Evolutionary conservation across 106 monocot species (phyloP).

Genomic region (Allium sativum): DNA sequence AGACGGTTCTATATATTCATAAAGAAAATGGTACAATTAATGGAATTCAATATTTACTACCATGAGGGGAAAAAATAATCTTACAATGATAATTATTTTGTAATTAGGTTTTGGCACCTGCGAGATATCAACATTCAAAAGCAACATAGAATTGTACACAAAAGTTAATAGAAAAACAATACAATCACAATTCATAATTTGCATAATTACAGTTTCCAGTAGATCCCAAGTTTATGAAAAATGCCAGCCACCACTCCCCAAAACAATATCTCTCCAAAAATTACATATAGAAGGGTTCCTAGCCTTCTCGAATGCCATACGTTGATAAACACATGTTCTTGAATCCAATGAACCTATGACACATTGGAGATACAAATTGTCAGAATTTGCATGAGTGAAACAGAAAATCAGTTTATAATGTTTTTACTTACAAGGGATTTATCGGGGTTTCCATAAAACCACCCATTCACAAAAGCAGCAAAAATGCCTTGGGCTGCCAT

Average conservation of each 20-base stretch:
- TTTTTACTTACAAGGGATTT: conserved; percentile 31
- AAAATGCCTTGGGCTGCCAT: conserved; percentile 37
- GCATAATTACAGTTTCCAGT: conserved; percentile 17
- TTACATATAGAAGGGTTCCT: conserved; percentile 45
- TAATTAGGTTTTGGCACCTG: no score
- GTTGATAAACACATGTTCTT: conserved; percentile 28
- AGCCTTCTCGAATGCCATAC: conserved; percentile 35
- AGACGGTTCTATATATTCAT: no score
- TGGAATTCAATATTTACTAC: no score
- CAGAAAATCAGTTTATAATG: background rate
- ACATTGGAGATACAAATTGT: background rate
- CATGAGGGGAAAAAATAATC: no score
- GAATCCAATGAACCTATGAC: conserved; percentile 40
- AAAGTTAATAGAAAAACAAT: no score
- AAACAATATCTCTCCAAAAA: conserved; percentile 44
- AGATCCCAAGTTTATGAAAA: conserved; percentile 18
- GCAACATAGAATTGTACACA: no score
- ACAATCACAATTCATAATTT: background rate
- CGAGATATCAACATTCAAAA: no score
- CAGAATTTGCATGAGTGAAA: background rate
- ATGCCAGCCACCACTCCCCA: conserved; percentile 40
- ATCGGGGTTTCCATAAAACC: conserved; percentile 31
- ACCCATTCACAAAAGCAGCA: conserved; percentile 42
- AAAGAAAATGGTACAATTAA: no score
- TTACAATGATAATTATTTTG: no score